A percentile compares a stretch with the other conserved stretches of the same genome.
Evolutionary conservation across 306 rosid genomes (phyloP).

Genomic region (Pyrus communis): DNA sequence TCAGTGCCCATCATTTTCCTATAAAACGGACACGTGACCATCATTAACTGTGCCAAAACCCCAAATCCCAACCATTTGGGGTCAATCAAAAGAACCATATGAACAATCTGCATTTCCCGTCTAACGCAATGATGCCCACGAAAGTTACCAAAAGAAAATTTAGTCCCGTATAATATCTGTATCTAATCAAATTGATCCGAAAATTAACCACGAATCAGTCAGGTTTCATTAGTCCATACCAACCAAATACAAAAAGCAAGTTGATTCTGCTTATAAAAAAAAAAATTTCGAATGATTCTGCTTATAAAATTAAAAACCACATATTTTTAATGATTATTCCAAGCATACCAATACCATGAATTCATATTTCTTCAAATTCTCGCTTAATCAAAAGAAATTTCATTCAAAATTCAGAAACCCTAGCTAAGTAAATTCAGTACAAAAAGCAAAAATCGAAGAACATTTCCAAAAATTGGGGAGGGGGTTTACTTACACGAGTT

Average conservation of each 20-base stretch:
- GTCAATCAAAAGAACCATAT: background rate
- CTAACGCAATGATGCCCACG: background rate
- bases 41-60: background rate
- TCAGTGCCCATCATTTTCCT: constrained; percentile 85
- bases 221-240: background rate
- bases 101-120: background rate
- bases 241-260: background rate
- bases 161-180: background rate
- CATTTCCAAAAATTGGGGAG: background rate
- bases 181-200: background rate
- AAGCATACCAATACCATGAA: background rate
- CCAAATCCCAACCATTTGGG: constrained; percentile 2
- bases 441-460: background rate
- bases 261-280: background rate
- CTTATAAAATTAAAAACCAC: background rate
- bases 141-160: background rate
- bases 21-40: constrained; percentile 7
- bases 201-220: background rate
- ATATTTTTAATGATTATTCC: background rate
- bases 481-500: constrained; percentile 45
- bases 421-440: background rate
- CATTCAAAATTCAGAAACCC: background rate
- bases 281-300: background rate
- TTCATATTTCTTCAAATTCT: background rate
- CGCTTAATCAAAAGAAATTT: background rate